phyloP scores from a whole-genome alignment of 768 basidiomycete species.

The Porphyrellus cyaneotinctus region DNA sequence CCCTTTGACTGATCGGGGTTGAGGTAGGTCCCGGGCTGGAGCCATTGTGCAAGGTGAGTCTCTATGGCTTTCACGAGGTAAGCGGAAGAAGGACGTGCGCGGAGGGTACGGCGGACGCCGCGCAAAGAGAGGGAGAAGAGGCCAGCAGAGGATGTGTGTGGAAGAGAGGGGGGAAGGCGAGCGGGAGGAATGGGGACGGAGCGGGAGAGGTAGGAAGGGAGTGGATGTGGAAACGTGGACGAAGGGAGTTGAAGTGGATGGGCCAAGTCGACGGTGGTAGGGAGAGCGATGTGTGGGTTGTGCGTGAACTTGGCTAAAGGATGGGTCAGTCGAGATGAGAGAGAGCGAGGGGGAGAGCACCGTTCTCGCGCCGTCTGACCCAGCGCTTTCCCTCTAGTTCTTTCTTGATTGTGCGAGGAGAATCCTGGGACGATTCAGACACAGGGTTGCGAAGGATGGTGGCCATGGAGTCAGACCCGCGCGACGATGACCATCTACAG shows the following conservation, averaged over 20 bases:
- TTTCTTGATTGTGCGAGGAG: constrained; percentile 33
- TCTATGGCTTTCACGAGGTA: constrained; percentile 68
- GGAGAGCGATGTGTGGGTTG: constrained; percentile 69
- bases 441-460: constrained; percentile 62
- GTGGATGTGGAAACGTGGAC: constrained; percentile 71
- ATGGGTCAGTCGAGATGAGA: not conserved
- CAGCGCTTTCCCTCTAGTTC: constrained; percentile 76
- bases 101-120: constrained; percentile 67
- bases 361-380: constrained; percentile 72
- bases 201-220: constrained; percentile 68
- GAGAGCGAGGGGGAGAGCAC: constrained; percentile 37
- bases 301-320: constrained; percentile 60
- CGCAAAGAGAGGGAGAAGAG: constrained; percentile 73
- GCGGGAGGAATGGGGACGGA: constrained; percentile 49
- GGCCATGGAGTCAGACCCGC: constrained; percentile 76
- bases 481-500: constrained; percentile 88
- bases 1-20: constrained; percentile 42
- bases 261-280: constrained; percentile 53
- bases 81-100: constrained; percentile 48
- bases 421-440: constrained; percentile 7
- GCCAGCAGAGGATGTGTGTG: constrained; percentile 61
- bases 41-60: constrained; percentile 57
- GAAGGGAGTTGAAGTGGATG: constrained; percentile 40
- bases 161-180: constrained; percentile 39
- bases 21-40: constrained; percentile 55